Evolutionary conservation across 495 filamentous ascomycete genomes (phyloP).

Genomic region (Staphylotrichum tortipilum): DNA sequence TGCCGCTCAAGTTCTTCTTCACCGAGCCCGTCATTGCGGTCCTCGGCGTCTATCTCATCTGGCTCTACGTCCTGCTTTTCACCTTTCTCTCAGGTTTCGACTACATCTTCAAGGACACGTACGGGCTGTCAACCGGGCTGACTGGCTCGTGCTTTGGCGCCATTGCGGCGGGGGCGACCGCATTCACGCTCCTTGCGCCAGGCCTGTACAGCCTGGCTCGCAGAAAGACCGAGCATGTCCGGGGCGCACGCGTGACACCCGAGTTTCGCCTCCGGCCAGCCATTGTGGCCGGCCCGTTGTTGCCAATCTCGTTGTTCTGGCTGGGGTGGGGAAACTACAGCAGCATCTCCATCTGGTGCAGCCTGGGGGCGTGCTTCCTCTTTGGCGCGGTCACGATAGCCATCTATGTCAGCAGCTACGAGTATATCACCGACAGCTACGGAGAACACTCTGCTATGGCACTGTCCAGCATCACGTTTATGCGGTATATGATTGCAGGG

Average conservation of each 20-base stretch:
- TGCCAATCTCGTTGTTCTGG: slow-evolving; percentile 56
- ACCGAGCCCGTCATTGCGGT: slow-evolving; percentile 65
- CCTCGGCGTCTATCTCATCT: slow-evolving; percentile 51
- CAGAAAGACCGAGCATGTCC: slow-evolving; percentile 33
- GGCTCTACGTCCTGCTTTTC: slow-evolving; percentile 60
- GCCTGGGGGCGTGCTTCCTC: slow-evolving; percentile 21
- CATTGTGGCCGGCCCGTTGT: slow-evolving; percentile 46
- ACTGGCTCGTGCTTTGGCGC: slow-evolving; percentile 52
- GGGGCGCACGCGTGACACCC: slow-evolving; percentile 28
- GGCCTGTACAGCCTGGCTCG: slow-evolving; percentile 48
- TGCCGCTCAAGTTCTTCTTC: slow-evolving; percentile 58
- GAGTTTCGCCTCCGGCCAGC: slow-evolving; percentile 52
- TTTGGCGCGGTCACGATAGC: slow-evolving; percentile 25
- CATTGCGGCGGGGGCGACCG: slow-evolving; percentile 47
- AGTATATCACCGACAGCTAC: slow-evolving; percentile 52
- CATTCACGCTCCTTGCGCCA: slow-evolving; percentile 40
- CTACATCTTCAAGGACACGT: slow-evolving; percentile 52
- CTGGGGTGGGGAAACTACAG: slow-evolving; percentile 49
- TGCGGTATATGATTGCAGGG: slow-evolving; percentile 44
- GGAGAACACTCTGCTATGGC: slow-evolving; percentile 36
- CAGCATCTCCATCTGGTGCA: slow-evolving; percentile 35
- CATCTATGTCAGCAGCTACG: slow-evolving; percentile 43
- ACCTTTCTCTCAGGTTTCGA: slow-evolving; percentile 59
- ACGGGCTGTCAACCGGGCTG: slow-evolving; percentile 44
- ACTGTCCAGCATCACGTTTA: slow-evolving; percentile 42